Evolutionary conservation across 1,284 basidiomycete genomes (phyloP).

Genomic region (Irpex sp.): DNA sequence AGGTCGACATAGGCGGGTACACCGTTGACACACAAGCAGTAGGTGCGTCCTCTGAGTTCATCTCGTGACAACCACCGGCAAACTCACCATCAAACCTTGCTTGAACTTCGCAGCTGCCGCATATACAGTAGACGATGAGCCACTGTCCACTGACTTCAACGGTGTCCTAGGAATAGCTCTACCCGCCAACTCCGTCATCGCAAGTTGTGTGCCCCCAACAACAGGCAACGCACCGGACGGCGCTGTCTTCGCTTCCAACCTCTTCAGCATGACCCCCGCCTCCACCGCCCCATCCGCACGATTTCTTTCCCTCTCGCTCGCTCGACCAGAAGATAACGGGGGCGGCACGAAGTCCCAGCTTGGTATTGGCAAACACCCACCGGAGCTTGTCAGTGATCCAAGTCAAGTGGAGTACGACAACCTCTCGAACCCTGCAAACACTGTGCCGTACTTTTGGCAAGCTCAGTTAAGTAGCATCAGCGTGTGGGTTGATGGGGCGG

Average conservation of each 20-base stretch:
- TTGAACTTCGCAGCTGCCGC: slow-evolving; percentile 45
- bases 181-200: slow-evolving; percentile 61
- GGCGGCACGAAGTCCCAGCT: slow-evolving; percentile 50
- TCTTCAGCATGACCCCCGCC: slow-evolving; percentile 59
- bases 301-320: slow-evolving; percentile 65
- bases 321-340: slow-evolving; percentile 61
- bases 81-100: neutral
- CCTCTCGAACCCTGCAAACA: slow-evolving; percentile 32
- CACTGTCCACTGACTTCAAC: slow-evolving; percentile 47
- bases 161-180: slow-evolving; percentile 75
- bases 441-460: slow-evolving; percentile 58
- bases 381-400: slow-evolving; percentile 45
- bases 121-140: slow-evolving; percentile 45
- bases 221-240: slow-evolving; percentile 52
- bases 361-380: slow-evolving; percentile 65
- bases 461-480: slow-evolving; percentile 49
- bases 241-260: slow-evolving; percentile 57
- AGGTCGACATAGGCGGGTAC: slow-evolving; percentile 55
- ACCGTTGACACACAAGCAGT: slow-evolving; percentile 57
- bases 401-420: slow-evolving; percentile 47
- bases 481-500: slow-evolving; percentile 50
- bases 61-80: neutral
- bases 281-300: slow-evolving; percentile 47
- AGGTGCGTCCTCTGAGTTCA: slow-evolving; percentile 33
- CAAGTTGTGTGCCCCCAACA: slow-evolving; percentile 41